phyloP scores from a whole-genome alignment of 2,329 filamentous ascomycete species.

The Xylaria sp. region DNA sequence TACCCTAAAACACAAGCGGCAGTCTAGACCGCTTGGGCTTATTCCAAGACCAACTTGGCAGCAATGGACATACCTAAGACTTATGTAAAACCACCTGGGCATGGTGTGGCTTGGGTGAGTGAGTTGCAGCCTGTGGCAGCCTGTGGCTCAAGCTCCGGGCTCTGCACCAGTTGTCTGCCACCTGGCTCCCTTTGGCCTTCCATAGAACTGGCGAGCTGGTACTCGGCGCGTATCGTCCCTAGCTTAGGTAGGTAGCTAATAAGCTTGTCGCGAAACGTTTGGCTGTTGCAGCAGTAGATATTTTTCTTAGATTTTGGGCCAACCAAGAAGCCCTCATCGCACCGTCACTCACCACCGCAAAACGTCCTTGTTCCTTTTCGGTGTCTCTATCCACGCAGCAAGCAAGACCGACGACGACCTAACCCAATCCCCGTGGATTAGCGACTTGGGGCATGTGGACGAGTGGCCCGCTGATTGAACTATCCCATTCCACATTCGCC shows the following conservation, averaged over 20 bases:
- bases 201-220: conserved; percentile 12
- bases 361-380: not conserved
- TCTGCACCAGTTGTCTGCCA: conserved; percentile 23
- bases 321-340: not conserved
- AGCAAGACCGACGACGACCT: conserved; percentile 26
- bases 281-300: conserved; percentile 11
- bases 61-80: not conserved
- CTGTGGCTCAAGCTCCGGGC: conserved; percentile 35
- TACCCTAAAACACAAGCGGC: not conserved
- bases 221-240: conserved; percentile 11
- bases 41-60: conserved; percentile 1
- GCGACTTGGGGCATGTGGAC: conserved; percentile 35
- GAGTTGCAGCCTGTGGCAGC: conserved; percentile 13
- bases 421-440: conserved; percentile 17
- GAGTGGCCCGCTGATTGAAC: conserved; percentile 33
- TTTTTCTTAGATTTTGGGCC: conserved; percentile 20
- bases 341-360: not conserved
- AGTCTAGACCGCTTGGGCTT: conserved; percentile 28
- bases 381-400: conserved; percentile 10
- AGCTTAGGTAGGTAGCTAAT: not conserved
- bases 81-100: not conserved
- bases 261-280: conserved; percentile 45
- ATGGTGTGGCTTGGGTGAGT: not conserved
- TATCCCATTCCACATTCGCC: conserved; percentile 40
- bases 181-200: not conserved